Evolutionary conservation across 495 filamentous ascomycete genomes (phyloP).

Genomic region (Xylaria venustula): DNA sequence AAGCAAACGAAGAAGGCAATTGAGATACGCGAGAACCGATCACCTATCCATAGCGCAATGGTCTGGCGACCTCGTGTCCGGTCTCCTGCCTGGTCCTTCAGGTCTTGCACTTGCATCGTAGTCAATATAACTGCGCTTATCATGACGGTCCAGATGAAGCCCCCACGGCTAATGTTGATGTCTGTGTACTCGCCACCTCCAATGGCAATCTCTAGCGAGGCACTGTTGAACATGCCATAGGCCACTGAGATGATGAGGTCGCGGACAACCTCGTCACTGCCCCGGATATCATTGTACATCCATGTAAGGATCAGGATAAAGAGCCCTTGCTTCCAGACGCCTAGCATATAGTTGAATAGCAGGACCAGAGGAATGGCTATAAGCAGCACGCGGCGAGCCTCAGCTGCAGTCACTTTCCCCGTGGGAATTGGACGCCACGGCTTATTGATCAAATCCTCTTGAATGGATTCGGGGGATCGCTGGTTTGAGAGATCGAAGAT

Average conservation of each 20-base stretch:
- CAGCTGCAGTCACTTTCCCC: constrained; percentile 33
- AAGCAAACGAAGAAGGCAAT: constrained; percentile 36
- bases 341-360: constrained; percentile 33
- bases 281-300: constrained; percentile 56
- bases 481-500: constrained; percentile 52
- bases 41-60: constrained; percentile 42
- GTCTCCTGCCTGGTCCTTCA: constrained; percentile 52
- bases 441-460: constrained; percentile 58
- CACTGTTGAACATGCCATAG: constrained; percentile 36
- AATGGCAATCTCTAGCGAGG: constrained; percentile 24
- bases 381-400: constrained; percentile 39
- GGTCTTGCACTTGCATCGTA: constrained; percentile 55
- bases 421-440: constrained; percentile 56
- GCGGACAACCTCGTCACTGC: constrained; percentile 44
- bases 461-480: constrained; percentile 41
- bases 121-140: constrained; percentile 41
- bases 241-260: constrained; percentile 47
- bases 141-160: constrained; percentile 46
- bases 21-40: constrained; percentile 37
- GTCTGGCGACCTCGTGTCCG: constrained; percentile 40
- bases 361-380: constrained; percentile 28
- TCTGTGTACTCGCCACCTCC: constrained; percentile 10
- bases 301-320: constrained; percentile 42
- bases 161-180: constrained; percentile 17
- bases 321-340: constrained; percentile 32